A percentile compares a stretch with the other conserved stretches of the same genome.
Evolutionary conservation across 2,329 filamentous ascomycete species (phyloP).

Genomic region (Thelonectria discophora): DNA sequence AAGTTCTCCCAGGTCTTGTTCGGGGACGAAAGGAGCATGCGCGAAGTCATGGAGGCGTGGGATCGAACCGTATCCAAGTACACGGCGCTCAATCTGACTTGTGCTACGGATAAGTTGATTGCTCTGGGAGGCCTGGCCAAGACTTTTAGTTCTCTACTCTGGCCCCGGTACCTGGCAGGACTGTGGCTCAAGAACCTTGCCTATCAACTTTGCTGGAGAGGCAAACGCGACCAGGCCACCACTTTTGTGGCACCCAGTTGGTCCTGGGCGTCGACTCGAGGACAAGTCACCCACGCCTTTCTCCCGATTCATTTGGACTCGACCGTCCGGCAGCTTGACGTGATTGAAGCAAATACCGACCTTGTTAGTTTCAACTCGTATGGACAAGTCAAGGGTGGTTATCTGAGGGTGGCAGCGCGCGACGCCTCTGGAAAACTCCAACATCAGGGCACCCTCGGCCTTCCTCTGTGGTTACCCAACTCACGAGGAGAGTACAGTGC

Average conservation of each 20-base stretch:
- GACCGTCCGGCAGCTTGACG: background rate
- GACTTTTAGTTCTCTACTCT: background rate
- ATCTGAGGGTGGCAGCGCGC: background rate
- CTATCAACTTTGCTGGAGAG: constrained; percentile 1
- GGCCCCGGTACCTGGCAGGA: background rate
- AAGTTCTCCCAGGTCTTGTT: background rate
- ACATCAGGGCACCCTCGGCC: no score
- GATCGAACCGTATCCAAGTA: background rate
- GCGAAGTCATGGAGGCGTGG: background rate
- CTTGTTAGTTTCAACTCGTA: background rate
- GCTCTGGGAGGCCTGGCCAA: background rate
- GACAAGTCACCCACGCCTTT: background rate
- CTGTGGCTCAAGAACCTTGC: background rate
- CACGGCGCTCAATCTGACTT: background rate
- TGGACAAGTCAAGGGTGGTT: background rate
- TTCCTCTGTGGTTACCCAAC: background rate
- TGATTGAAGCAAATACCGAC: background rate
- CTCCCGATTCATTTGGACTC: background rate
- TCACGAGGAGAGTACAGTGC: background rate
- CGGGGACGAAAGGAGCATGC: background rate
- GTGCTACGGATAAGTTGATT: constrained; percentile 7
- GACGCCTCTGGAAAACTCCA: no score
- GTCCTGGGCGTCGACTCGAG: background rate
- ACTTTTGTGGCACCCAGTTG: background rate
- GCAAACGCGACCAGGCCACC: background rate